A percentile compares a stretch with the other conserved stretches of the same genome.
Conservation (phyloP, 495 filamentous ascomycete species). For the Aspergillus carlsbadensis region DNA sequence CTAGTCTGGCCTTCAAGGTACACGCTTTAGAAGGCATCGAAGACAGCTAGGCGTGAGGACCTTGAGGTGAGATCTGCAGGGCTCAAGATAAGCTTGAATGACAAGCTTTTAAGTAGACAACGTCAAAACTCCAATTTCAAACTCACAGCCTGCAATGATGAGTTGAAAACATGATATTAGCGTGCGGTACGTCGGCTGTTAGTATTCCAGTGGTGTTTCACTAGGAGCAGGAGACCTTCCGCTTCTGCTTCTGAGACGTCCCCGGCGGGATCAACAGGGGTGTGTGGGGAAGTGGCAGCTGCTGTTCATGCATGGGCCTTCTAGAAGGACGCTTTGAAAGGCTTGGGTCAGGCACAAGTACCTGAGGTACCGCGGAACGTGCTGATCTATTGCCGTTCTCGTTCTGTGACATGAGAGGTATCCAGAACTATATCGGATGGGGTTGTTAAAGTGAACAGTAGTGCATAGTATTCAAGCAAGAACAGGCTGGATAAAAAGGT, state of each 20-base stretch:
- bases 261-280: not conserved
- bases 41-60: not conserved
- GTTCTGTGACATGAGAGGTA: too few species aligned
- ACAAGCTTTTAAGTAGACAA: constrained; percentile 8
- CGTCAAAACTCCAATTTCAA: not conserved
- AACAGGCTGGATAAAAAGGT: too few species aligned
- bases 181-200: not conserved
- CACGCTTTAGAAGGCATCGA: not conserved
- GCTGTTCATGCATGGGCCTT: not conserved
- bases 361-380: not conserved
- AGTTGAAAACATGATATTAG: not conserved
- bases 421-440: too few species aligned
- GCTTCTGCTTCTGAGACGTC: not conserved
- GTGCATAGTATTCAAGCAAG: too few species aligned
- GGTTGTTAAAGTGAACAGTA: too few species aligned
- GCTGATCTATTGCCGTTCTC: not conserved
- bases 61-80: constrained; percentile 7
- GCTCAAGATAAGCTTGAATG: constrained; percentile 6
- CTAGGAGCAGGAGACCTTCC: not conserved
- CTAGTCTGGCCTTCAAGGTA: not conserved
- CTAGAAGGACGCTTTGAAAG: not conserved
- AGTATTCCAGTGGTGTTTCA: too few species aligned
- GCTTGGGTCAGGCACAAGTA: not conserved
- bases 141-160: not conserved
- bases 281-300: not conserved